Conservation (phyloP, 441 rosid genomes). For the Gossypium lobatum region DNA sequence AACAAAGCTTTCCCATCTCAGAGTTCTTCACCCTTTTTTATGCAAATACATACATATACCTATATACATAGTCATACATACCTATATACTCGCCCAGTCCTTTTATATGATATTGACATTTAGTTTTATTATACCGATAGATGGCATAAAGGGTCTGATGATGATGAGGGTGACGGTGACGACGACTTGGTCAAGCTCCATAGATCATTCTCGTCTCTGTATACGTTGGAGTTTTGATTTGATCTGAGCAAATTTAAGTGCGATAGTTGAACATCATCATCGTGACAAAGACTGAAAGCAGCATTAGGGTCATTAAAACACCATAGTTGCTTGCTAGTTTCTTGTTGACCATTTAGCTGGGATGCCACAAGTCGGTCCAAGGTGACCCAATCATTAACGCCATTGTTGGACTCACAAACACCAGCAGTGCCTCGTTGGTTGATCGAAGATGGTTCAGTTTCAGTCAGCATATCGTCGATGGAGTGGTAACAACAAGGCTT, state of each 20-base stretch:
- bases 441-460: slow-evolving; percentile 19
- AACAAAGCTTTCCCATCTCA: slow-evolving; percentile 21
- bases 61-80: neutral
- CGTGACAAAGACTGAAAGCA: slow-evolving; percentile 29
- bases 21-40: slow-evolving; percentile 18
- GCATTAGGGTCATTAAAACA: slow-evolving; percentile 38
- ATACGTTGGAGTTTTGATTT: slow-evolving; percentile 24
- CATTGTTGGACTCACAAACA: slow-evolving; percentile 16
- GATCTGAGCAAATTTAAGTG: slow-evolving; percentile 32
- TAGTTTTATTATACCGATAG: slow-evolving; percentile 46
- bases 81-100: neutral
- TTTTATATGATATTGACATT: neutral
- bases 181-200: slow-evolving; percentile 55
- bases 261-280: slow-evolving; percentile 32
- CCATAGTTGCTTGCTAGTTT: slow-evolving; percentile 35
- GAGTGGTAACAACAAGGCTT: slow-evolving; percentile 28
- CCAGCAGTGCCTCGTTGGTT: slow-evolving; percentile 17
- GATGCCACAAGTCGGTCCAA: slow-evolving; percentile 86
- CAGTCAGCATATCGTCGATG: slow-evolving; percentile 36
- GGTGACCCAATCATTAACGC: slow-evolving; percentile 62
- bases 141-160: slow-evolving; percentile 77
- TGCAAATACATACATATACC: slow-evolving; percentile 1
- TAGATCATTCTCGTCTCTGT: slow-evolving; percentile 35
- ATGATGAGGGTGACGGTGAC: slow-evolving; percentile 42
- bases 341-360: slow-evolving; percentile 58